Evolutionary conservation across 768 basidiomycete species (phyloP).

Genomic region (Macrocybe gigantea): DNA sequence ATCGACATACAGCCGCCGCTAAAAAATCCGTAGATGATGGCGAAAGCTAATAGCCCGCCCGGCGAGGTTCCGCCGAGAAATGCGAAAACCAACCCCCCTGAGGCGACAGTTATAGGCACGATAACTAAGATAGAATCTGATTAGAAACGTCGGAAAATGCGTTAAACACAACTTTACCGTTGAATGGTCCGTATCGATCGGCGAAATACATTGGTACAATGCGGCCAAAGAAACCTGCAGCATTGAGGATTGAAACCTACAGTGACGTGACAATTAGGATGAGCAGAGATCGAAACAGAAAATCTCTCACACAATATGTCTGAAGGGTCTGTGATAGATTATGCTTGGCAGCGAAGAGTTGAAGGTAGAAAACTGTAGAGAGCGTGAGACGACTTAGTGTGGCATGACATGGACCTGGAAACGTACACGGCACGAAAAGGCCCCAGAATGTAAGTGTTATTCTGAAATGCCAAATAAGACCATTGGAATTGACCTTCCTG

Average conservation of each 20-base stretch:
- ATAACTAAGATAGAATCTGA: slow-evolving; percentile 25
- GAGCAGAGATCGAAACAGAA: no score
- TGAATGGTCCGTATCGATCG: slow-evolving; percentile 44
- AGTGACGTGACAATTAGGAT: no score
- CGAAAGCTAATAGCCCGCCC: slow-evolving; percentile 38
- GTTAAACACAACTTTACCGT: slow-evolving; percentile 23
- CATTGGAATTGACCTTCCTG: no score
- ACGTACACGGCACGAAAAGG: slow-evolving; percentile 45
- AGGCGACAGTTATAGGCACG: slow-evolving; percentile 32
- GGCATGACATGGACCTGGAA: neutral
- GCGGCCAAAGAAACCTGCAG: slow-evolving; percentile 50
- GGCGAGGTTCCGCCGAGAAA: slow-evolving; percentile 41
- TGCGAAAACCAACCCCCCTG: slow-evolving; percentile 40
- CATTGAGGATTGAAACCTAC: slow-evolving; percentile 50
- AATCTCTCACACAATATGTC: slow-evolving; percentile 34
- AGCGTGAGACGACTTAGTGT: neutral
- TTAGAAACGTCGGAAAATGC: neutral
- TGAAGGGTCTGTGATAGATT: slow-evolving; percentile 30
- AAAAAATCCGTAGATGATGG: slow-evolving; percentile 48
- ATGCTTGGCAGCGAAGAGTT: slow-evolving; percentile 38
- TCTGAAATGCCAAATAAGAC: no score
- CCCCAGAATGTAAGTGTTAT: slow-evolving; percentile 33
- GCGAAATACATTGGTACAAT: slow-evolving; percentile 50
- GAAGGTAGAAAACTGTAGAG: slow-evolving; percentile 42
- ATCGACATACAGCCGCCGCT: slow-evolving; percentile 40